phyloP scores from a whole-genome alignment of 1,139 yeast species.

The Hansenula lynferdii region DNA sequence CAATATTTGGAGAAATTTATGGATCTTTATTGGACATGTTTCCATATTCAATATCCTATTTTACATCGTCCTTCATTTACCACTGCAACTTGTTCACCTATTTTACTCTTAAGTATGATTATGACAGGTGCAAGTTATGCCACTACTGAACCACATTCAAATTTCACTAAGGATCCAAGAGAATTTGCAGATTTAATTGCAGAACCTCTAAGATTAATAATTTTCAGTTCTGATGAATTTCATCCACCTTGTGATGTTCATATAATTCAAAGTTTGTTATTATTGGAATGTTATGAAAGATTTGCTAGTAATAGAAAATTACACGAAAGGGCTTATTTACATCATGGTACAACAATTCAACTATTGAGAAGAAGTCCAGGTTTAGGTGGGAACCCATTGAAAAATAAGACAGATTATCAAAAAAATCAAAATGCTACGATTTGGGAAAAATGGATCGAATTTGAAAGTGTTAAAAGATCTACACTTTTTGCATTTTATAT shows the following conservation, averaged over 20 bases:
- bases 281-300: conserved; percentile 67
- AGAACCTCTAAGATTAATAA: conserved; percentile 56
- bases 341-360: conserved; percentile 75
- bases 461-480: conserved; percentile 72
- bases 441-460: conserved; percentile 67
- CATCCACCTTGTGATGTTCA: conserved; percentile 55
- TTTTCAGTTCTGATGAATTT: conserved; percentile 56
- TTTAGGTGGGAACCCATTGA: conserved; percentile 61
- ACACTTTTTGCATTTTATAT: conserved; percentile 77
- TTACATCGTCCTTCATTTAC: conserved; percentile 62
- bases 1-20: conserved; percentile 25
- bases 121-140: conserved; percentile 46
- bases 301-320: conserved; percentile 49
- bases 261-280: conserved; percentile 59
- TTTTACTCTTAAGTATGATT: conserved; percentile 51
- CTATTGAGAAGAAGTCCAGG: conserved; percentile 67
- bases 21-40: conserved; percentile 48
- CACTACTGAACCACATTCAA: conserved; percentile 23
- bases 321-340: conserved; percentile 74
- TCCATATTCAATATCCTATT: conserved; percentile 59
- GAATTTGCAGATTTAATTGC: conserved; percentile 46
- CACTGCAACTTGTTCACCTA: conserved; percentile 45
- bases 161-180: conserved; percentile 20
- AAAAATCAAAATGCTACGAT: conserved; percentile 27
- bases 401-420: conserved; percentile 29